Conservation (phyloP, 2,329 filamentous ascomycete genomes). For the Diaporthe vaccinii region DNA sequence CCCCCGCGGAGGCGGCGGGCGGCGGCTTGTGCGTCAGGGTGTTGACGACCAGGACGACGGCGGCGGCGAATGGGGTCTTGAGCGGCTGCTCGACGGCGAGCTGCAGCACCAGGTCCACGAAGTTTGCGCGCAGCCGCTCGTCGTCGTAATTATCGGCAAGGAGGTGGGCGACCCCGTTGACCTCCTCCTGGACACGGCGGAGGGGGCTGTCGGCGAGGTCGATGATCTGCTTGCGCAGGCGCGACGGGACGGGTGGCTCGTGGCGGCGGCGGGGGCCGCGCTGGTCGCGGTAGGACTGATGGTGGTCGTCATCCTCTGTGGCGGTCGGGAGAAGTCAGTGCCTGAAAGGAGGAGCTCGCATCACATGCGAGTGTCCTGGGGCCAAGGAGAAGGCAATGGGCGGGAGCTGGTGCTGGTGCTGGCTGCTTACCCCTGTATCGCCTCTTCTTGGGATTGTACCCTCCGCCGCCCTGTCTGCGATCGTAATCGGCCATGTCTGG, state of each 20-base stretch:
- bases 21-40: slow-evolving; percentile 61
- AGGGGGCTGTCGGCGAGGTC: slow-evolving; percentile 86
- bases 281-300: slow-evolving; percentile 68
- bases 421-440: slow-evolving; percentile 77
- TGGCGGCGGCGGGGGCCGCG: slow-evolving; percentile 80
- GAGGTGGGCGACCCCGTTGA: slow-evolving; percentile 79
- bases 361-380: not conserved
- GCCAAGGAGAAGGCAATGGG: not conserved
- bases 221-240: slow-evolving; percentile 83
- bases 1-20: slow-evolving; percentile 56
- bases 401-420: slow-evolving; percentile 10
- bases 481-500: slow-evolving; percentile 69
- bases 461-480: slow-evolving; percentile 65
- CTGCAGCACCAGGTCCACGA: slow-evolving; percentile 81
- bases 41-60: slow-evolving; percentile 85
- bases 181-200: slow-evolving; percentile 83
- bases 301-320: slow-evolving; percentile 74
- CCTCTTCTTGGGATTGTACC: slow-evolving; percentile 78
- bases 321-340: slow-evolving; percentile 34
- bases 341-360: not conserved
- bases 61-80: slow-evolving; percentile 96
- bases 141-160: slow-evolving; percentile 90
- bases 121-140: slow-evolving; percentile 79
- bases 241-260: slow-evolving; percentile 76
- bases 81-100: slow-evolving; percentile 91